Percentiles rank a stretch among this genome's conserved stretches.
Evolutionary conservation across 2,329 filamentous ascomycete genomes (phyloP).

Genomic region (Colletotrichum gloeosporioides): DNA sequence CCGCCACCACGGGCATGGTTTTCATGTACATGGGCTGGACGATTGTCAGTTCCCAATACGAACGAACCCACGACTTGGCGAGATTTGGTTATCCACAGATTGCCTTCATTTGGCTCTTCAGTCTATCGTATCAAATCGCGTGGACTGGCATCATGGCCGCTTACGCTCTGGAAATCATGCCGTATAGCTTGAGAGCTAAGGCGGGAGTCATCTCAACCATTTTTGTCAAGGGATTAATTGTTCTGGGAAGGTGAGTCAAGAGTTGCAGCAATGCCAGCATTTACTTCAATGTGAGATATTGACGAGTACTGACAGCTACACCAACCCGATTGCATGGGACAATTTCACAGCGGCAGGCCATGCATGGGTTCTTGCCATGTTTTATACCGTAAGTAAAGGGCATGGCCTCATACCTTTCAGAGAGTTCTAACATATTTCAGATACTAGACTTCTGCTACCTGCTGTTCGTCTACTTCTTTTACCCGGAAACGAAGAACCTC

Average conservation of each 20-base stretch:
- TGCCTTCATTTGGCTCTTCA: neutral
- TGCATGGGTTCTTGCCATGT: neutral
- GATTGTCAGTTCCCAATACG: neutral
- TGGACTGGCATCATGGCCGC: neutral
- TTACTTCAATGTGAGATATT: neutral
- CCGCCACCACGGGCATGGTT: neutral
- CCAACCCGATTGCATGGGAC: neutral
- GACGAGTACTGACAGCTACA: neutral
- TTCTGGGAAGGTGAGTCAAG: neutral
- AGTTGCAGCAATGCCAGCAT: neutral
- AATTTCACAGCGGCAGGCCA: neutral
- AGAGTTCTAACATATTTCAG: neutral
- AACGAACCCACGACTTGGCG: neutral
- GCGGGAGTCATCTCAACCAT: neutral
- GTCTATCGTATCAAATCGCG: neutral
- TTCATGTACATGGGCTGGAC: neutral
- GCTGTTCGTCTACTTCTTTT: neutral
- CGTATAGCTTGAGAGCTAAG: neutral
- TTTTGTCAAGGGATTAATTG: neutral
- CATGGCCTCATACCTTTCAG: neutral
- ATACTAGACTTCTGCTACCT: neutral
- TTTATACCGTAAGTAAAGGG: neutral
- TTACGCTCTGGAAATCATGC: neutral
- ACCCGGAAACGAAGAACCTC: neutral
- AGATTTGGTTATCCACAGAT: neutral